Conservation (phyloP, 768 basidiomycete species). For the Leccinum aurantiacum region DNA sequence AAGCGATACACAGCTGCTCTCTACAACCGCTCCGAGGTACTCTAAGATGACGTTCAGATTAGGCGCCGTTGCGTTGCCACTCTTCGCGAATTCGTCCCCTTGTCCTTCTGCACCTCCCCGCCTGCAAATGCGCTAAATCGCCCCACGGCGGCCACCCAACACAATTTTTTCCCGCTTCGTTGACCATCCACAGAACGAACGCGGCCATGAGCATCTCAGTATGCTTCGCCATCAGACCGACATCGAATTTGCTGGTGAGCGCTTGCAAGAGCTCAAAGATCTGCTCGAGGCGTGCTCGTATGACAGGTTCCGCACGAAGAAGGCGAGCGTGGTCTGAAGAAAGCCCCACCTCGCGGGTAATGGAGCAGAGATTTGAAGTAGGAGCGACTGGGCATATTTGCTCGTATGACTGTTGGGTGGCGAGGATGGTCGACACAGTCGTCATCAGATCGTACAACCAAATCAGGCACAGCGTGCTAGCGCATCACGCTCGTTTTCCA, state of each 20-base stretch:
- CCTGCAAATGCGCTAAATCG: slow-evolving; percentile 77
- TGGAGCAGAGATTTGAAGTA: slow-evolving; percentile 85
- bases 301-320: slow-evolving; percentile 88
- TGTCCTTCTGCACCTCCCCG: slow-evolving; percentile 66
- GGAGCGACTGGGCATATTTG: slow-evolving; percentile 85
- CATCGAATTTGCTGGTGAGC: slow-evolving; percentile 81
- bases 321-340: slow-evolving; percentile 83
- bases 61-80: slow-evolving; percentile 54
- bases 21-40: neutral
- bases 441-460: slow-evolving; percentile 94
- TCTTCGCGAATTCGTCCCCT: slow-evolving; percentile 44
- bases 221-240: slow-evolving; percentile 67
- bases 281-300: slow-evolving; percentile 91
- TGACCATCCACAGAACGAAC: slow-evolving; percentile 89
- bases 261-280: slow-evolving; percentile 63
- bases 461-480: slow-evolving; percentile 87
- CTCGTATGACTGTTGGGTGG: slow-evolving; percentile 95
- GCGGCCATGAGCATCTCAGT: slow-evolving; percentile 88
- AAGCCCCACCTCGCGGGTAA: slow-evolving; percentile 94
- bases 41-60: no score
- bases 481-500: slow-evolving; percentile 84
- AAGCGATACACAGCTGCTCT: neutral
- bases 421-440: slow-evolving; percentile 85
- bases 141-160: slow-evolving; percentile 79
- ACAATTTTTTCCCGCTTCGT: slow-evolving; percentile 86